Conservation (phyloP, 306 rosid species). For the Glycine tomentella region DNA sequence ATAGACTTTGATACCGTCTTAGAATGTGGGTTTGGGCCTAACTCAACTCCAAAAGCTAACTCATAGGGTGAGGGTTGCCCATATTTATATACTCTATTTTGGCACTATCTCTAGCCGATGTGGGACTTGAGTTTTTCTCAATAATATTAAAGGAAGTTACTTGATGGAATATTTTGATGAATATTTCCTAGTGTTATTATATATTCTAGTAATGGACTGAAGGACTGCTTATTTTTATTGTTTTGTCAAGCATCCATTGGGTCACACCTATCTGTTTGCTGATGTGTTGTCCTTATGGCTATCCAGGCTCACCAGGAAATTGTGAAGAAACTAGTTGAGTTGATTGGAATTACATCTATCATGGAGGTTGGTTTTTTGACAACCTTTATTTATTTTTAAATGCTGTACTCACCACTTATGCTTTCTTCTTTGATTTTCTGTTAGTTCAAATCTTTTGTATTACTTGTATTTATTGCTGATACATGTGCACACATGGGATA, state of each 20-base stretch:
- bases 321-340: constrained; percentile 88
- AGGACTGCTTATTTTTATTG: constrained; percentile 7
- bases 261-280: constrained; percentile 41
- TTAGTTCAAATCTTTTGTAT: constrained; percentile 6
- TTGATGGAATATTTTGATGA: constrained; percentile 11
- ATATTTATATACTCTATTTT: too few relatives aligned
- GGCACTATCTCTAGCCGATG: too few relatives aligned
- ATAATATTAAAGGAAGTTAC: background rate
- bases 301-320: constrained; percentile 84
- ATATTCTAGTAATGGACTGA: constrained; percentile 25
- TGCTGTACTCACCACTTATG: constrained; percentile 12
- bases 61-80: too few relatives aligned
- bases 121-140: too few relatives aligned
- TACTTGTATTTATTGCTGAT: constrained; percentile 19
- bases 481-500: background rate
- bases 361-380: constrained; percentile 87
- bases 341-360: constrained; percentile 97
- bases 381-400: background rate
- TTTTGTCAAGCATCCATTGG: constrained; percentile 7
- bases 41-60: too few relatives aligned
- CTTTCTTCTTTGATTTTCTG: constrained; percentile 32
- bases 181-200: constrained; percentile 23
- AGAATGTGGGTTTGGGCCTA: too few relatives aligned
- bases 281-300: constrained; percentile 31
- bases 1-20: too few relatives aligned